A percentile compares a stretch with the other conserved stretches of the same genome.
These are phyloP conservation scores for Metarhizium robertsii DNA, from an alignment of 2,329 filamentous ascomycete genomes.

Conservation along the genomic window DNA sequence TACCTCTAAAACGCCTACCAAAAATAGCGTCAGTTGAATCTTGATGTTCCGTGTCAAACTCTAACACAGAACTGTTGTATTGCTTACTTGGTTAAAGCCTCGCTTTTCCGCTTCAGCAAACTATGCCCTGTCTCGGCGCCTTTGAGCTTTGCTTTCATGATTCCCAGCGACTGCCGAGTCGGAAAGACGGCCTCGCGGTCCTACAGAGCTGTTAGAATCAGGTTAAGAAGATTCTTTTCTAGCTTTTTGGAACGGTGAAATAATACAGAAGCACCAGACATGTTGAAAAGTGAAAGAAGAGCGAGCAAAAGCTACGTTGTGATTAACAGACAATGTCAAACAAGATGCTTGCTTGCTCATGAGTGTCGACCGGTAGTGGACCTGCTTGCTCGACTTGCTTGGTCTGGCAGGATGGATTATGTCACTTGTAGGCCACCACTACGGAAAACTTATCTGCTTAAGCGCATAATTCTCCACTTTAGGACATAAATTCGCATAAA, in stretches of 20 bases:
- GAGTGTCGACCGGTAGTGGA: neutral
- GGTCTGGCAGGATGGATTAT: neutral
- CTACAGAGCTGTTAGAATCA: constrained; percentile 33
- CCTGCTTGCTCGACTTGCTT: too few species aligned
- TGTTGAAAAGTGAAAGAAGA: constrained; percentile 9
- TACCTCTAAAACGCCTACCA: constrained; percentile 7
- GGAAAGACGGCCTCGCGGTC: constrained; percentile 95
- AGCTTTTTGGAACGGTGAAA: neutral
- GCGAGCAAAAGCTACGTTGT: neutral
- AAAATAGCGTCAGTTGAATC: neutral
- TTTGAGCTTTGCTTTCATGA: constrained; percentile 98
- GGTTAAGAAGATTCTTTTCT: neutral
- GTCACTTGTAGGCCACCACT: neutral
- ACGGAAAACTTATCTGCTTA: neutral
- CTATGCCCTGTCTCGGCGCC: constrained; percentile 86
- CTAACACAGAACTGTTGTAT: constrained; percentile 4
- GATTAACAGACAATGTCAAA: neutral
- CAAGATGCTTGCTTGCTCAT: neutral
- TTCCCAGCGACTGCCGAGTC: constrained; percentile 88
- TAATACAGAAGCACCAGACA: constrained; percentile 24
- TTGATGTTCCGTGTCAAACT: neutral
- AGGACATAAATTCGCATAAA: neutral
- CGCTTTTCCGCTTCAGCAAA: constrained; percentile 93
- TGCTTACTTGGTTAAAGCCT: constrained; percentile 87
- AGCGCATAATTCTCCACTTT: neutral